Conservation (phyloP, 148 eudicot species). For the Heliosperma pusillum region DNA sequence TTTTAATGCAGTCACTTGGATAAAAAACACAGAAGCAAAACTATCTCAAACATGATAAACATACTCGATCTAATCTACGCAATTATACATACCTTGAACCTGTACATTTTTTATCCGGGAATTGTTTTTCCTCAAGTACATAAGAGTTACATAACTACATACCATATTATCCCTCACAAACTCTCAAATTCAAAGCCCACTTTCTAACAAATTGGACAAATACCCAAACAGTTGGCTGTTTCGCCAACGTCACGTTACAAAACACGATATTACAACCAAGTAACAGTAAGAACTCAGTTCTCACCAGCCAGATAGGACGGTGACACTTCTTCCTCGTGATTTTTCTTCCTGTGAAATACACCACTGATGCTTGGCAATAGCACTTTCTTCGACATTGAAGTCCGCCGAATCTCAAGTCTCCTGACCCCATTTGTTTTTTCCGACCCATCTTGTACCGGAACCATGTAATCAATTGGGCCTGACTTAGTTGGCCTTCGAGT, state of each 20-base stretch:
- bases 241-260: background rate
- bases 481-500: slow-evolving; percentile 29
- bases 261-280: background rate
- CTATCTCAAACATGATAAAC: background rate
- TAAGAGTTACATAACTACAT: background rate
- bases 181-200: slow-evolving; percentile 7
- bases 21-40: background rate
- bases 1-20: background rate
- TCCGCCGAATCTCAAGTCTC: slow-evolving; percentile 50
- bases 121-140: slow-evolving; percentile 2
- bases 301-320: slow-evolving; percentile 70
- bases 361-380: slow-evolving; percentile 59
- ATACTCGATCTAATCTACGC: slow-evolving; percentile 17
- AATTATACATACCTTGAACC: slow-evolving; percentile 11
- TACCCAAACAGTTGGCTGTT: background rate
- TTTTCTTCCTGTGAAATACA: slow-evolving; percentile 71
- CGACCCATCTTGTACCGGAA: slow-evolving; percentile 38
- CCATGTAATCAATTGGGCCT: slow-evolving; percentile 39
- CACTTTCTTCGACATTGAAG: slow-evolving; percentile 48
- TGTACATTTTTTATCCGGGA: slow-evolving; percentile 20
- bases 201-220: slow-evolving; percentile 23
- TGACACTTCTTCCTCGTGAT: slow-evolving; percentile 47
- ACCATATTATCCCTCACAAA: background rate
- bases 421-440: slow-evolving; percentile 24
- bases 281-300: slow-evolving; percentile 14